Base-by-base conservation (phyloP, 371 early-diverging fungal genomes). In the Syncephalastrum sp. region DNA sequence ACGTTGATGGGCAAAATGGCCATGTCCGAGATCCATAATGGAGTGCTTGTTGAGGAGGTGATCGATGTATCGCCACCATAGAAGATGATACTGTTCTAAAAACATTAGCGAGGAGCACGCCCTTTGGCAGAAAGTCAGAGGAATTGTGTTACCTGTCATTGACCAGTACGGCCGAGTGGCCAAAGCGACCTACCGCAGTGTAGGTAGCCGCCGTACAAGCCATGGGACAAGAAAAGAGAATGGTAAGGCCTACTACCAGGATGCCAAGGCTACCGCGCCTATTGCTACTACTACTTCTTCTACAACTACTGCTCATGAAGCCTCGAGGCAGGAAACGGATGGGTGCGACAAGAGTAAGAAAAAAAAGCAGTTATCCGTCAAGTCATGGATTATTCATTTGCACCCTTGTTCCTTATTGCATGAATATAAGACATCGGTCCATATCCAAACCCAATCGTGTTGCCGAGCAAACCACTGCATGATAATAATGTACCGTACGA, bases 21-120 rank as follows among this genome's bases (percentile, higher is more conserved):
- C 45, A 75, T 43, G 50, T 75, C 76, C 3, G 76, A 69, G 25
- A 72, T 52, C 68, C 70, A 70, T 21, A 63, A 54, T 25, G 72
- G 65, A 19, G 67, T 72, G 17, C 56, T 47, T 3, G 48, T 38
- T 14, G 61, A 47, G 17, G 72, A 59, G 23, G 64, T 62, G 17
- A 75, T 58, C 1, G 75, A 60, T 25, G 70, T 64, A 48, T 75
- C 70, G 1, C 75, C 75, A 33, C 75, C 75, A 54, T 75, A 75
- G 56, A 75, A 75, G 42, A 69, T 69, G 8, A 75, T 65, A 56
- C 75, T 75, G 33, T 7, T 19, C 10, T 38, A 12, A 38, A 24
- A 23, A 15, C 0, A 45, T 5, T 33, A 33, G 42, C n/a, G 15
- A 13, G 12, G 14, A n/a, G 15, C 13, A 0, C 16, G 4, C 14